Percentiles rank a stretch among this genome's conserved stretches.
Evolutionary conservation across 805 yeast genomes (phyloP).

Genomic region (Saccharomycopsis guyanensis): DNA sequence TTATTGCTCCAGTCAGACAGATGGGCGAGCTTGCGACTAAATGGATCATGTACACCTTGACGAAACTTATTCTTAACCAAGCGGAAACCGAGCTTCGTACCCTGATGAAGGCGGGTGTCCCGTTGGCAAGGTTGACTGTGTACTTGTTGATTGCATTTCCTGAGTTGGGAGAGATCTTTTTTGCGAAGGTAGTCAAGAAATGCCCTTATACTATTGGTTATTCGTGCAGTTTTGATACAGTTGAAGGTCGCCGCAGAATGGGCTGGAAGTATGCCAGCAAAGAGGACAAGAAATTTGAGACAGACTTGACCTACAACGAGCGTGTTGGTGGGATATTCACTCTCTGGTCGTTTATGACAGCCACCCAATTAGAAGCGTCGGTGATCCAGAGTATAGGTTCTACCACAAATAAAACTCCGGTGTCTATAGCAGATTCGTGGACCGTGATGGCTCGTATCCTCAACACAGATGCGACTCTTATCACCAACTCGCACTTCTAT

Average conservation of each 20-base stretch:
- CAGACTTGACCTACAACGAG: constrained; percentile 68
- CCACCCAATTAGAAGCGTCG: constrained; percentile 3
- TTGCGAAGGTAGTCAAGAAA: constrained; percentile 83
- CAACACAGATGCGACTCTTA: constrained; percentile 42
- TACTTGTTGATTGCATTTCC: constrained; percentile 43
- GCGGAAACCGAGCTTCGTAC: constrained; percentile 89
- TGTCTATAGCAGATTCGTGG: constrained; percentile 61
- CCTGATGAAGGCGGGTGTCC: constrained; percentile 67
- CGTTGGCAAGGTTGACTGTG: constrained; percentile 62
- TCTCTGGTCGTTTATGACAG: constrained; percentile 58
- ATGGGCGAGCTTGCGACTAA: constrained; percentile 44
- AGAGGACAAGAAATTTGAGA: constrained; percentile 32
- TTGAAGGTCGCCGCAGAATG: constrained; percentile 74
- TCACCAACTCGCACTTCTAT: constrained; percentile 64
- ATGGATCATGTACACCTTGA: constrained; percentile 75
- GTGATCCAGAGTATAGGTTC: constrained; percentile 26
- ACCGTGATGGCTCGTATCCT: constrained; percentile 59
- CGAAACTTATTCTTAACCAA: constrained; percentile 82
- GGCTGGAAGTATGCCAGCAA: constrained; percentile 64
- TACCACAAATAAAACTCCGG: constrained; percentile 29
- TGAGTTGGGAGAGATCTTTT: constrained; percentile 32
- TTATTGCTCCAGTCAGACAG: constrained; percentile 41
- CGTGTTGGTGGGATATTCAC: constrained; percentile 81
- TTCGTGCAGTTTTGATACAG: constrained; percentile 67
- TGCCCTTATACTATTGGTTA: constrained; percentile 87